Base-by-base conservation (phyloP, 2,329 filamentous ascomycete species). In the Fusarium domesticum region DNA sequence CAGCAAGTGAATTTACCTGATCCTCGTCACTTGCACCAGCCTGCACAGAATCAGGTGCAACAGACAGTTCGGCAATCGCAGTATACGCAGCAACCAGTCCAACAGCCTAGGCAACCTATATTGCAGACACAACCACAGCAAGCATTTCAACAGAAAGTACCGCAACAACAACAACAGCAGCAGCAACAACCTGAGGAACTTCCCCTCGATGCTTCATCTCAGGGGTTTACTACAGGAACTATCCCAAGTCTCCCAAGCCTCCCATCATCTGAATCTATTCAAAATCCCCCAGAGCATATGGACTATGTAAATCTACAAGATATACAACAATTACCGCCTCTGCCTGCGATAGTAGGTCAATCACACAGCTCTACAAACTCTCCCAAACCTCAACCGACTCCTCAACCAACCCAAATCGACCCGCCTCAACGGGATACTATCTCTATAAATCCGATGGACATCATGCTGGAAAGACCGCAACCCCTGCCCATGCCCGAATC, bases 241-340 rank as follows among this genome's bases (percentile, higher is more conserved):
- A n/a, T n/a, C n/a, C n/a, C n/a, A 49, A 57, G 23, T 35, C 48
- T 28, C 18, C 39, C 8, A 51, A 45, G 12, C 53, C 53, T 54
- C 18, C 50, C 49, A 18, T 42, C 52, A 18, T 51, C 47, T n/a
- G 51, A 56, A 41, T 45, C 48, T n/a, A 49, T 51, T 18, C 58
- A 28, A 28, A 28, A 8, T 10, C 23, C 23, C 14, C 23, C 53
- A 16, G 56, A 56, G 28, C 61, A 57, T 33, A 37, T 63, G 39
- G 59, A 66, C 35, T 70, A 65, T 52, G 68, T 70, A 28, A 70
- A 68, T 33, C 52, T 68, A 32, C 64, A 68, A 43, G 65, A 69
- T 35, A 67, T 70, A 15, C 65, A 69, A 35, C 60, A 60, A 32
- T 50, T 62, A 10, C 65, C 64, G 5, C 54, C 56, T 17, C 58